Percentiles rank a stretch among this genome's conserved stretches.
Evolutionary conservation across 2,329 filamentous ascomycete species (phyloP).

Genomic region (Colletotrichum sp.): DNA sequence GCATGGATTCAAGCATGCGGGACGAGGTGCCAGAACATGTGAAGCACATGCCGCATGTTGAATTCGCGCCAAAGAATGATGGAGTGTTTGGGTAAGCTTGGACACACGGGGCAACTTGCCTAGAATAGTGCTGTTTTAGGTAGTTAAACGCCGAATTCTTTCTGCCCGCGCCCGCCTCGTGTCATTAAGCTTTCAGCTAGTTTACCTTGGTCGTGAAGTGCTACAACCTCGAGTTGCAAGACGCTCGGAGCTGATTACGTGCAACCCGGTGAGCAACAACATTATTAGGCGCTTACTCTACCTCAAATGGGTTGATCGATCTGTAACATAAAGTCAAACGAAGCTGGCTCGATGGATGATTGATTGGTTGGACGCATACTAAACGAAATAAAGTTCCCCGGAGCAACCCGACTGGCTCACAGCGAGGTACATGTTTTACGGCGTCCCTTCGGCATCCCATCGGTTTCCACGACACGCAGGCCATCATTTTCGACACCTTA

Average conservation of each 20-base stretch:
- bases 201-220: not conserved
- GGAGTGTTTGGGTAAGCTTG: not conserved
- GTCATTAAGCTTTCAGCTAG: not conserved
- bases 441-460: not conserved
- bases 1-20: not conserved
- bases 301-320: not conserved
- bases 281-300: not conserved
- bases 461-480: not conserved
- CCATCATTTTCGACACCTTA: not conserved
- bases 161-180: not conserved
- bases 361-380: not conserved
- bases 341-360: not conserved
- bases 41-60: not conserved
- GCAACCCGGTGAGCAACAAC: not conserved
- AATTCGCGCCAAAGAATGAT: not conserved
- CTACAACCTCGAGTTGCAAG: not conserved
- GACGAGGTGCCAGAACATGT: not conserved
- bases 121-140: not conserved
- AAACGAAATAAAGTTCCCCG: not conserved
- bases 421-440: not conserved
- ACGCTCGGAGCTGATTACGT: not conserved
- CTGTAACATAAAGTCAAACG: not conserved
- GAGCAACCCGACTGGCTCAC: not conserved
- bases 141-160: not conserved
- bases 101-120: not conserved